A percentile compares a stretch with the other conserved stretches of the same genome.
These are phyloP conservation scores for Venturia pyrina DNA, from an alignment of 2,329 filamentous ascomycete genomes.

Conservation along the genomic window DNA sequence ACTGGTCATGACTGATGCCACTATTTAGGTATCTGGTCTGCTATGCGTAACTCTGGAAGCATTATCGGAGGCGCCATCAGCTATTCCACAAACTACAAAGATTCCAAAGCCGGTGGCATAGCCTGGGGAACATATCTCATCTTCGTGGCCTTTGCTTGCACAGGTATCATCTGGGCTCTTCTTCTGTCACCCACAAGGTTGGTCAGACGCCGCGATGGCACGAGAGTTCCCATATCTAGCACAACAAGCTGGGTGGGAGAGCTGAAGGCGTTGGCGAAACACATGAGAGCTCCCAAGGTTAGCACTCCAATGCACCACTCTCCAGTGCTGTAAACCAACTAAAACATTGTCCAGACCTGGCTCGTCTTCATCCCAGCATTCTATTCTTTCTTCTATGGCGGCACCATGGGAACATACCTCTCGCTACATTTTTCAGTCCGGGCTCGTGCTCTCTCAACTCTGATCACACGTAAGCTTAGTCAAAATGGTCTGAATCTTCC, in stretches of 20 bases:
- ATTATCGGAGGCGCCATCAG: neutral
- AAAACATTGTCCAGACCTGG: neutral
- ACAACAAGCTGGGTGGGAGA: neutral
- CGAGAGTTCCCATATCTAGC: neutral
- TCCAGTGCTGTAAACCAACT: neutral
- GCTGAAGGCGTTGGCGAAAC: neutral
- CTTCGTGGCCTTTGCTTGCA: neutral
- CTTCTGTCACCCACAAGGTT: neutral
- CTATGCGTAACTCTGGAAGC: neutral
- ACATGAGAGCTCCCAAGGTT: neutral
- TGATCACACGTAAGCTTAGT: neutral
- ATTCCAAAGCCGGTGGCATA: neutral
- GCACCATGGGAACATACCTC: constrained; percentile 42
- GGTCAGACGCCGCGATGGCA: neutral
- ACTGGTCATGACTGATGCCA: neutral
- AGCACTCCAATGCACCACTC: neutral
- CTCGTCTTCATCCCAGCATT: constrained; percentile 3
- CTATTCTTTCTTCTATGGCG: neutral
- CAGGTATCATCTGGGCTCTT: neutral
- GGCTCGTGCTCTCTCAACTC: constrained; percentile 45
- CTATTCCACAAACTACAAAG: neutral
- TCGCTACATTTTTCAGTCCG: constrained; percentile 61
- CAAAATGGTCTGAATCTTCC: neutral
- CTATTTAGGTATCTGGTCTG: neutral
- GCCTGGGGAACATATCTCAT: neutral